Conservation (phyloP, 2,329 filamentous ascomycete species). For the Sarocladiaceae sp. region DNA sequence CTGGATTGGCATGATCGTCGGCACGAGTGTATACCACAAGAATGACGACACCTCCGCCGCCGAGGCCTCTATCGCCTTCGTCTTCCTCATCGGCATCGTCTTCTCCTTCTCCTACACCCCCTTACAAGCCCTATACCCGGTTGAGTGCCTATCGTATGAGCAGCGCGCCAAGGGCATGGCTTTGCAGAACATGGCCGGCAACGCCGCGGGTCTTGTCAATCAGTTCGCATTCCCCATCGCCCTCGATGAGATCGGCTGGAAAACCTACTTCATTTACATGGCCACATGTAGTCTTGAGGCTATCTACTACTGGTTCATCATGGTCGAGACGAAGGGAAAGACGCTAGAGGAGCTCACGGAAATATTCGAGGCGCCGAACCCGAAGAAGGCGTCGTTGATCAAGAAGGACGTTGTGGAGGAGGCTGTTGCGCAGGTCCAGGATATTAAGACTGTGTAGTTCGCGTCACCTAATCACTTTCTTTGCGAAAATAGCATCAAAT, state of each 20-base stretch:
- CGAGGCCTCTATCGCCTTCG: conserved; percentile 39
- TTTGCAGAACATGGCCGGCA: conserved; percentile 38
- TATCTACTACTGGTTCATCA: background rate
- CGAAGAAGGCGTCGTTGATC: background rate
- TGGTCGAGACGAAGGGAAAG: background rate
- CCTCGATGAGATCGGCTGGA: conserved; percentile 44
- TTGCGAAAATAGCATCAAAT: no score
- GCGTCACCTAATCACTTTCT: no score
- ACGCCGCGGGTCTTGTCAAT: conserved; percentile 36
- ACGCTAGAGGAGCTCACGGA: background rate
- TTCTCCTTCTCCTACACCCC: conserved; percentile 38
- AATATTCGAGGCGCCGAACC: background rate
- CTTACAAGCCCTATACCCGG: conserved; percentile 39
- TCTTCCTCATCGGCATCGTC: conserved; percentile 45
- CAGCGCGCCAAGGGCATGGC: conserved; percentile 52
- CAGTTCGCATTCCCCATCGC: conserved; percentile 40
- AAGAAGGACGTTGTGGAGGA: background rate
- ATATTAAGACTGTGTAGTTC: no score
- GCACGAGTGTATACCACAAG: background rate
- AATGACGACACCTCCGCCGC: background rate
- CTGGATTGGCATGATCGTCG: conserved; percentile 30
- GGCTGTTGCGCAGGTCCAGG: background rate
- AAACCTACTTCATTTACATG: conserved; percentile 43
- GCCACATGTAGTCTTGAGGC: background rate
- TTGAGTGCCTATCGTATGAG: conserved; percentile 47